These are phyloP conservation scores for Trichoderma semiorbis DNA, from an alignment of 2,329 filamentous ascomycete genomes.

Conservation along the genomic window DNA sequence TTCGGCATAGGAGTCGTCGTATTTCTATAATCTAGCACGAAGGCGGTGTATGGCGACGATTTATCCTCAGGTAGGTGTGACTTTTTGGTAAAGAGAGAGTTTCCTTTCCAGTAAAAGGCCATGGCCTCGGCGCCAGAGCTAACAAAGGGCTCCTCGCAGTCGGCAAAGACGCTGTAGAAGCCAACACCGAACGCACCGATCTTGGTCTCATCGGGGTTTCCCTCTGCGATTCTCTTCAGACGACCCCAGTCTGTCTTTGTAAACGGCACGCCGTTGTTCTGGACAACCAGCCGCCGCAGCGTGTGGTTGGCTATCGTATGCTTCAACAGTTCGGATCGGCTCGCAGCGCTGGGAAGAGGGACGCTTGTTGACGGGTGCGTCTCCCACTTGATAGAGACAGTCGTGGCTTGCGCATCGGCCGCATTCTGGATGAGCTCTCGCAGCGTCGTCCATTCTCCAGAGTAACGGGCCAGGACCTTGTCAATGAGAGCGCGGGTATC, in stretches of 20 bases:
- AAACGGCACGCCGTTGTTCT: conserved; percentile 88
- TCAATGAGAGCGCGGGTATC: conserved; percentile 96
- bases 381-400: conserved; percentile 88
- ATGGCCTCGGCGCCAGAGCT: conserved; percentile 90
- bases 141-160: conserved; percentile 96
- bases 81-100: conserved; percentile 88
- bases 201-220: conserved; percentile 97
- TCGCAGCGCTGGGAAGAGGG: conserved; percentile 63
- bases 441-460: conserved; percentile 86
- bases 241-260: conserved; percentile 88
- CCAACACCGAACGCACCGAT: conserved; percentile 98
- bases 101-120: conserved; percentile 99
- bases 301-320: conserved; percentile 85
- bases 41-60: conserved; percentile 72
- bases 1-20: conserved; percentile 82
- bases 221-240: conserved; percentile 95
- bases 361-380: conserved; percentile 78
- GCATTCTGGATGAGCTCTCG: conserved; percentile 97
- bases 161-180: conserved; percentile 97
- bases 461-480: conserved; percentile 94
- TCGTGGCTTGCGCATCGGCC: conserved; percentile 90
- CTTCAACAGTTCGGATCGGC: conserved; percentile 70
- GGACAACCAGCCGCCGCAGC: conserved; percentile 79
- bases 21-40: conserved; percentile 91
- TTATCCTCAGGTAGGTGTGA: conserved; percentile 68